Evolutionary conservation across 2,329 filamentous ascomycete species (phyloP).

Genomic region (Escovopsis sp.): DNA sequence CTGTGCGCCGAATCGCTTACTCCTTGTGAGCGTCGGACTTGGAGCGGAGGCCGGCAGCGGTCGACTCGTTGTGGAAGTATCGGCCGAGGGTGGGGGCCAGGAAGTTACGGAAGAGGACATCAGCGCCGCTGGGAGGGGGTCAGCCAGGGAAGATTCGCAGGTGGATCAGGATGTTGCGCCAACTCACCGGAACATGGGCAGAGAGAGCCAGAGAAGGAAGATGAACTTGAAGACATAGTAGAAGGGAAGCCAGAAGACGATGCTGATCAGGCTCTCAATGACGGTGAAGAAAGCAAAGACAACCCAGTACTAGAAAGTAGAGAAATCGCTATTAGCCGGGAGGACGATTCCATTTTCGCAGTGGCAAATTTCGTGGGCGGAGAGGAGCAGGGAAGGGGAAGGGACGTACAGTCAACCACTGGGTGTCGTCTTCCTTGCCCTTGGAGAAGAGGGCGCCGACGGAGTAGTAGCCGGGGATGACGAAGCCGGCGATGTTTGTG

Average conservation of each 20-base stretch:
- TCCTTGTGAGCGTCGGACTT: conserved; percentile 71
- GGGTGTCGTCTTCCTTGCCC: conserved; percentile 63
- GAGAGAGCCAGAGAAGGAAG: conserved; percentile 92
- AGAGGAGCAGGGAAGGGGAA: background rate
- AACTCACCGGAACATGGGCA: conserved; percentile 81
- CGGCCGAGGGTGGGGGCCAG: conserved; percentile 80
- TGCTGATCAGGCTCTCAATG: conserved; percentile 66
- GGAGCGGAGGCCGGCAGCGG: conserved; percentile 74
- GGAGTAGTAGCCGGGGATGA: conserved; percentile 75
- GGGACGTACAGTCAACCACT: conserved; percentile 55
- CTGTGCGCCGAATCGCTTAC: conserved; percentile 22
- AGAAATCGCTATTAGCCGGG: conserved; percentile 18
- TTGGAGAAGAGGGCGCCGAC: conserved; percentile 60
- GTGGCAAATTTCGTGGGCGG: background rate
- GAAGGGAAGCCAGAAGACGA: conserved; percentile 93
- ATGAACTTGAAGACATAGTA: conserved; percentile 99
- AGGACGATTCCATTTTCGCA: background rate
- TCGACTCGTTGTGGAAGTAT: conserved; percentile 68
- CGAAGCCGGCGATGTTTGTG: conserved; percentile 74
- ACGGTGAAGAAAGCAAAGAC: conserved; percentile 73
- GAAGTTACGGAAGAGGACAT: conserved; percentile 94
- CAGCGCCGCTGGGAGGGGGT: conserved; percentile 55
- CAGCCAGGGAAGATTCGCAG: background rate
- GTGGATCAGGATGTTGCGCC: background rate
- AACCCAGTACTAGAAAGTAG: conserved; percentile 58